Conservation (phyloP, 768 basidiomycete species). For the Rhodotorula kratochvilovae region DNA sequence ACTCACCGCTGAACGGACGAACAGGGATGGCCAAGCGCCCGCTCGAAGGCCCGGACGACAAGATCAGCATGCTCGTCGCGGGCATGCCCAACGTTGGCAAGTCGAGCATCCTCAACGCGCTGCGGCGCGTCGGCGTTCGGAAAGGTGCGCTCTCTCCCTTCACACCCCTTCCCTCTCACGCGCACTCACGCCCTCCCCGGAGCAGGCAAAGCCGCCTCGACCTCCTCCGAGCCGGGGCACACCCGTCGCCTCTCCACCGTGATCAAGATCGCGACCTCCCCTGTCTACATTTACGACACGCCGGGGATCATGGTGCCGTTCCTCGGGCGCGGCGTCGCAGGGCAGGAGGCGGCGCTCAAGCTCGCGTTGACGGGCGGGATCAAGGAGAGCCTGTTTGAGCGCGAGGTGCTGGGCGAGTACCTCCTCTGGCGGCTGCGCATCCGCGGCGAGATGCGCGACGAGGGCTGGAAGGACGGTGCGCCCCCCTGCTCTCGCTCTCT, state of each 20-base stretch:
- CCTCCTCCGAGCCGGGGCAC: conserved; percentile 81
- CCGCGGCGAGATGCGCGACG: conserved; percentile 36
- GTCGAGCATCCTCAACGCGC: conserved; percentile 84
- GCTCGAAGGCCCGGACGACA: conserved; percentile 34
- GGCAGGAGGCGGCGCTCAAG: conserved; percentile 86
- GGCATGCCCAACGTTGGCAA: conserved; percentile 99
- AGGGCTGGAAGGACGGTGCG: conserved; percentile 46
- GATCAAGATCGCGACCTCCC: conserved; percentile 69
- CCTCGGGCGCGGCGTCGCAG: conserved; percentile 75
- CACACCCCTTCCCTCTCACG: not conserved
- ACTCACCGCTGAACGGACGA: too few species aligned
- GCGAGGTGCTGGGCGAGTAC: conserved; percentile 49
- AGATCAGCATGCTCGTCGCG: conserved; percentile 66
- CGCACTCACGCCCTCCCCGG: not conserved
- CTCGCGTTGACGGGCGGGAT: conserved; percentile 80
- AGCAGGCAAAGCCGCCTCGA: conserved; percentile 76
- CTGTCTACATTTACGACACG: conserved; percentile 86
- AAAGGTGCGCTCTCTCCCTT: conserved; percentile 61
- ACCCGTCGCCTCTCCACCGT: conserved; percentile 84
- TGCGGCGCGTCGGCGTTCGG: conserved; percentile 77
- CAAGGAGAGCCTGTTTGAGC: conserved; percentile 48
- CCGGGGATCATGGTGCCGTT: conserved; percentile 97
- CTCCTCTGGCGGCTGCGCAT: conserved; percentile 48
- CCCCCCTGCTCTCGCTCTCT: not conserved
- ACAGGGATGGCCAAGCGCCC: conserved; percentile 26